A percentile compares a stretch with the other conserved stretches of the same genome.
Evolutionary conservation across 306 rosid genomes (phyloP).

Genomic region (Psophocarpus tetragonolobus): DNA sequence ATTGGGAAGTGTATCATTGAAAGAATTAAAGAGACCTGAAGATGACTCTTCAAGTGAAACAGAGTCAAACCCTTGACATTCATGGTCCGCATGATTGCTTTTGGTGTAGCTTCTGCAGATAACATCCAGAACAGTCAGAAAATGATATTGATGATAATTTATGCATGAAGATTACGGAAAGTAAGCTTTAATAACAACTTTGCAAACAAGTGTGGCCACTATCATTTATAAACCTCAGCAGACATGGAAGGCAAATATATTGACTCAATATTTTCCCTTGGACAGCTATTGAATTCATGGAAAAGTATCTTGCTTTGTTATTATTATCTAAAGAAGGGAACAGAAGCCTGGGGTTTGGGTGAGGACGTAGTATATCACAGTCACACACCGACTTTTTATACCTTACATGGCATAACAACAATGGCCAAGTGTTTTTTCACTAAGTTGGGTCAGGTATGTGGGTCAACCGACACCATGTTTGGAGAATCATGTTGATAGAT

Average conservation of each 20-base stretch:
- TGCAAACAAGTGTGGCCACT: slow-evolving; percentile 24
- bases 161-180: slow-evolving; percentile 18
- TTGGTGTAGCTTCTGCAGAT: slow-evolving; percentile 96
- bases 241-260: background rate
- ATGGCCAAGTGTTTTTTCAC: background rate
- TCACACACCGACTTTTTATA: background rate
- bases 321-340: background rate
- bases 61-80: slow-evolving; percentile 98
- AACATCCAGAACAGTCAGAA: slow-evolving; percentile 44
- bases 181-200: background rate
- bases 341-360: background rate
- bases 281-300: slow-evolving; percentile 12
- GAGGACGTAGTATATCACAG: background rate
- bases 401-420: background rate
- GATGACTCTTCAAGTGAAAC: slow-evolving; percentile 98
- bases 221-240: slow-evolving; percentile 9
- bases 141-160: slow-evolving; percentile 32
- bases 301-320: background rate
- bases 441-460: background rate
- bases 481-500: background rate
- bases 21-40: slow-evolving; percentile 65
- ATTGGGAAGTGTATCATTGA: background rate
- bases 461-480: background rate
- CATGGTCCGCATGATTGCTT: slow-evolving; percentile 99
- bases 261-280: background rate